Evolutionary conservation across 805 yeast species (phyloP), one percentile per base, ranked within the genome.

Genomic region (Zygotorulaspora chibaensis): DNA sequence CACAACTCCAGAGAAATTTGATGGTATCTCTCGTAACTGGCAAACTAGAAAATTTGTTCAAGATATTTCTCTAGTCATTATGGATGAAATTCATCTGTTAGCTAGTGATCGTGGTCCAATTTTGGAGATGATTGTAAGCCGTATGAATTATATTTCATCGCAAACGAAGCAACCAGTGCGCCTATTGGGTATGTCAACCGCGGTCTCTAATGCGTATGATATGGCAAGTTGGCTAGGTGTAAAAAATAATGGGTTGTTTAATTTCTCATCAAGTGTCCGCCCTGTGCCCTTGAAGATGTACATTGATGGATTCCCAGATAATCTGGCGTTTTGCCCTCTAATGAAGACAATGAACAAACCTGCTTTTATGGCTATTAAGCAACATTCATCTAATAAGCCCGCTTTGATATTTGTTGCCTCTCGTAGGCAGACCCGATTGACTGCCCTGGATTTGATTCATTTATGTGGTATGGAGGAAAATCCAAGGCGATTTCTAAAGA

Each of bases 51-150:
- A 87, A 55, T 70, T 90, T 52, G 87, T 87, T 6, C 81, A 84
- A 35, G 87, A 88, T 55, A 91, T 93, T 8, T 87, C 85, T 55
- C 69, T 93, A 12, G 73, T 93, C 52, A 87, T 93, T 45, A 91
- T 93, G 63, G 99, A 93, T 72, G 99, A 93, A 70, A 96, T 93
- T 1, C 99, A 93, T 73, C 71, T 93, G 59, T 74, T 93, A 46
- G 98, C 95, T 52, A 98, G 95, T 75, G 99, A 93, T 47, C 81
- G 99, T 71, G 99, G 99, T 56, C 89, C 97, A 3, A 98, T 93
- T 18, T 83, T 93, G 51, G 99, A 93, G 65, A 89, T 96, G 17
- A 75, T 90, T 52, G 97, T 90, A 2, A 95, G 96, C 5, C 80
- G 98, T 69, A 84, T 89, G 91, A 66, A 66, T 40, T 62, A 65